A percentile compares a stretch with the other conserved stretches of the same genome.
phyloP scores from a whole-genome alignment of 306 rosid species.

The Pyrus pyrifolia region DNA sequence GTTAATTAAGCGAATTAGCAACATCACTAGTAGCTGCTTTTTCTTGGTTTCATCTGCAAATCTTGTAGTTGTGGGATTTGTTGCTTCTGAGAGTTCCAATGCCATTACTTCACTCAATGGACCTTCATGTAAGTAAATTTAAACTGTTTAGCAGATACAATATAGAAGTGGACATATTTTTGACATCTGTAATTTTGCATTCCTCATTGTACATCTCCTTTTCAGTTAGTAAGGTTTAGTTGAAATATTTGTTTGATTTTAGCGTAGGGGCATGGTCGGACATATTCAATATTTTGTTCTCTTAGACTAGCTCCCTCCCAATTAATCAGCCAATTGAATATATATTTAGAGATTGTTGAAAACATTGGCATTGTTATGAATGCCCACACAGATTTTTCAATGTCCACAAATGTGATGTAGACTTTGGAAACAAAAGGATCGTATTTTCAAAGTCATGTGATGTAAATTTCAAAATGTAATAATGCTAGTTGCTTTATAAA shows the following conservation, averaged over 20 bases:
- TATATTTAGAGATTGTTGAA: slow-evolving; percentile 36
- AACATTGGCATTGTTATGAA: no score
- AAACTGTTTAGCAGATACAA: not conserved
- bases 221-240: not conserved
- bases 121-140: slow-evolving; percentile 42
- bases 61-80: slow-evolving; percentile 45
- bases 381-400: no score
- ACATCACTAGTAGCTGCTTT: slow-evolving; percentile 48
- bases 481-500: no score
- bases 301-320: slow-evolving; percentile 35
- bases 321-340: slow-evolving; percentile 29
- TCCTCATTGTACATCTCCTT: not conserved
- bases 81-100: slow-evolving; percentile 35
- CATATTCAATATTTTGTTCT: slow-evolving; percentile 66
- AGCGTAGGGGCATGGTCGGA: slow-evolving; percentile 57
- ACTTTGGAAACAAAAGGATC: no score
- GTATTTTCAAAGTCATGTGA: no score
- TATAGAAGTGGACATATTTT: not conserved
- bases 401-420: no score
- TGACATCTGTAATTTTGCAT: no score
- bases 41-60: slow-evolving; percentile 44
- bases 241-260: slow-evolving; percentile 9
- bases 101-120: slow-evolving; percentile 18
- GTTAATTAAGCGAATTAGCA: slow-evolving; percentile 10
- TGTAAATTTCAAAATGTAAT: no score